Evolutionary conservation across 140 eudicot genomes (phyloP).

Genomic region (Senecio squalidus): DNA sequence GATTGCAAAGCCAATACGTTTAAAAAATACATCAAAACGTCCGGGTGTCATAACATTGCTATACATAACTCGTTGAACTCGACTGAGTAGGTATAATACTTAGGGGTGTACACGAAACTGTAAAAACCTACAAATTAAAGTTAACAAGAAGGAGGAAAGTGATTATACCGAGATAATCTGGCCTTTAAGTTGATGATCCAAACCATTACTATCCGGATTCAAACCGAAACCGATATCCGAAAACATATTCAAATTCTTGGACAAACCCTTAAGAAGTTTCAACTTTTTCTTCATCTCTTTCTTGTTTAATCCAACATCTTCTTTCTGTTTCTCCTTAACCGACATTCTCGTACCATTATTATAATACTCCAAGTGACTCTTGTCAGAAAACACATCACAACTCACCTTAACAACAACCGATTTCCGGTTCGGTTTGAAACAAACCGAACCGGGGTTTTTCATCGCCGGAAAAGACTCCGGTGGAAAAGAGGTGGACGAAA

Average conservation of each 20-base stretch:
- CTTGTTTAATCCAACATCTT: slow-evolving; percentile 23
- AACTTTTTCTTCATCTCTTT: slow-evolving; percentile 50
- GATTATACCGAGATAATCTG: slow-evolving; percentile 57
- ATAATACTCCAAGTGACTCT: slow-evolving; percentile 38
- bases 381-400: slow-evolving; percentile 35
- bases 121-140: background rate
- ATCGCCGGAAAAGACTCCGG: background rate
- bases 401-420: slow-evolving; percentile 6
- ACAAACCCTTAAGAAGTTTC: slow-evolving; percentile 55
- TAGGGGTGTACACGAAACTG: background rate
- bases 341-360: slow-evolving; percentile 1
- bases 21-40: too few species aligned
- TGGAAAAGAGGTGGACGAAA: slow-evolving; percentile 9
- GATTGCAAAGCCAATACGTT: too few species aligned
- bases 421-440: slow-evolving; percentile 2
- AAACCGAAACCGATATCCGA: slow-evolving; percentile 54
- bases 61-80: too few species aligned
- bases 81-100: too few species aligned
- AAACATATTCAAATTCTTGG: slow-evolving; percentile 41
- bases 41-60: too few species aligned
- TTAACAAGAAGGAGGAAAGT: background rate
- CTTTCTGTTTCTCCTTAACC: slow-evolving; percentile 27
- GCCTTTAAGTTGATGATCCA: slow-evolving; percentile 48
- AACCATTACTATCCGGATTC: slow-evolving; percentile 27
- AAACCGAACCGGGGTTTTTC: background rate